Percentiles rank a stretch among this genome's conserved stretches.
These are phyloP conservation scores for Cryptococcus sp. DNA, from an alignment of 1,284 basidiomycete species.

Conservation along the genomic window DNA sequence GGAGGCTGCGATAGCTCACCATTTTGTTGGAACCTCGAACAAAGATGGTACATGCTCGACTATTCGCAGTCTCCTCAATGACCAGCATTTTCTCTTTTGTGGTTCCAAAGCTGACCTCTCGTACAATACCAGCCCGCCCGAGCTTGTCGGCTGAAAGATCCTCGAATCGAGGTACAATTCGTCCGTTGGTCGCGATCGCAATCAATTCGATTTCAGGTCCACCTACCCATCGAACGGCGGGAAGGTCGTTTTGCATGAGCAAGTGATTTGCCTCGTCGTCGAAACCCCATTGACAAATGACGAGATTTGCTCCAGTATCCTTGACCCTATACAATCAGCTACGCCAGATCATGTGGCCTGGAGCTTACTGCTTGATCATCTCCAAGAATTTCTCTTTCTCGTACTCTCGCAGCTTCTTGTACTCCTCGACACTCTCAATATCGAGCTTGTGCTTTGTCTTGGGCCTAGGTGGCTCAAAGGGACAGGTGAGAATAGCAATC, in stretches of 20 bases:
- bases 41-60: conserved; percentile 93
- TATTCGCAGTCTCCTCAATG: conserved; percentile 97
- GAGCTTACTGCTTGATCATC: conserved; percentile 73
- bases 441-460: conserved; percentile 99
- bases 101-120: conserved; percentile 92
- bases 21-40: conserved; percentile 98
- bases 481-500: conserved; percentile 95
- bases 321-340: conserved; percentile 61
- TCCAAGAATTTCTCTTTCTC: conserved; percentile 93
- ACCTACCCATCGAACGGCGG: conserved; percentile 98
- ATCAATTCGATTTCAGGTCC: conserved; percentile 99
- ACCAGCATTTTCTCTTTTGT: conserved; percentile 99
- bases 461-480: conserved; percentile 95
- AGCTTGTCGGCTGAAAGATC: conserved; percentile 88
- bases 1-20: conserved; percentile 54
- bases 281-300: conserved; percentile 99
- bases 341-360: not conserved
- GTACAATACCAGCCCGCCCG: conserved; percentile 85
- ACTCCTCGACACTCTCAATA: conserved; percentile 97
- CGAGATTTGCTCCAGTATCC: conserved; percentile 95
- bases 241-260: conserved; percentile 94
- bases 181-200: conserved; percentile 95
- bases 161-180: conserved; percentile 97
- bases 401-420: conserved; percentile 88
- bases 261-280: conserved; percentile 99